Percentiles rank a stretch among this genome's conserved stretches.
Evolutionary conservation across 75 land plant genomes (phyloP).

Genomic region (Selaginella moellendorffii): DNA sequence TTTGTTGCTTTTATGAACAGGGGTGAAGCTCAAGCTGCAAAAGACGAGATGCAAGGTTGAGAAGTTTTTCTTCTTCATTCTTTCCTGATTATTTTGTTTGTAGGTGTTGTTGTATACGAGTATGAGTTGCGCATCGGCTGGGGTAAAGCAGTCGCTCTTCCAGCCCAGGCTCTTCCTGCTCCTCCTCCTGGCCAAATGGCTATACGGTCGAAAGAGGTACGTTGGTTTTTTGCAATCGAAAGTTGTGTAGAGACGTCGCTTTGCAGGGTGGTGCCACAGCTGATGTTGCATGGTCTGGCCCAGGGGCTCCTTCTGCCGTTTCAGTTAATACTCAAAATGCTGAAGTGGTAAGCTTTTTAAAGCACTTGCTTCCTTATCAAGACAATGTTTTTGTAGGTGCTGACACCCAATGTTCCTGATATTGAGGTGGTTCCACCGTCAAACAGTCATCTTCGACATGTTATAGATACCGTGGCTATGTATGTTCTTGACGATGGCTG

Average conservation of each 20-base stretch:
- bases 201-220: constrained; percentile 83
- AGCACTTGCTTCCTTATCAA: background rate
- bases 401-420: constrained; percentile 95
- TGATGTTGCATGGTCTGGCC: constrained; percentile 78
- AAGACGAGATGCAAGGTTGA: constrained; percentile 99
- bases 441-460: constrained; percentile 60
- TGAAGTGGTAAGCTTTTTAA: constrained; percentile 48
- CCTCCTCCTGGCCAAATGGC: constrained; percentile 99
- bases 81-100: background rate
- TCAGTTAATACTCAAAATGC: constrained; percentile 60
- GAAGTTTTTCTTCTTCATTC: background rate
- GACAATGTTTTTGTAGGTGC: constrained; percentile 69
- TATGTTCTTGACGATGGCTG: constrained; percentile 97
- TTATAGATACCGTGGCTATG: constrained; percentile 90
- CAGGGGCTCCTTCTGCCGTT: constrained; percentile 65
- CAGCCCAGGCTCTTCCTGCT: constrained; percentile 93
- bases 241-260: too few species aligned
- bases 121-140: constrained; percentile 95
- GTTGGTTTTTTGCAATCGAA: constrained; percentile 19
- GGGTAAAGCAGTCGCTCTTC: constrained; percentile 92
- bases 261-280: constrained; percentile 28
- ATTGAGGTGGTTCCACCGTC: constrained; percentile 78
- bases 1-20: constrained; percentile 99
- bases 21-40: constrained; percentile 94
- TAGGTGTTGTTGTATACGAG: constrained; percentile 87